Evolutionary conservation across 106 monocot genomes (phyloP).

Genomic region (Dendrobium huoshanense): DNA sequence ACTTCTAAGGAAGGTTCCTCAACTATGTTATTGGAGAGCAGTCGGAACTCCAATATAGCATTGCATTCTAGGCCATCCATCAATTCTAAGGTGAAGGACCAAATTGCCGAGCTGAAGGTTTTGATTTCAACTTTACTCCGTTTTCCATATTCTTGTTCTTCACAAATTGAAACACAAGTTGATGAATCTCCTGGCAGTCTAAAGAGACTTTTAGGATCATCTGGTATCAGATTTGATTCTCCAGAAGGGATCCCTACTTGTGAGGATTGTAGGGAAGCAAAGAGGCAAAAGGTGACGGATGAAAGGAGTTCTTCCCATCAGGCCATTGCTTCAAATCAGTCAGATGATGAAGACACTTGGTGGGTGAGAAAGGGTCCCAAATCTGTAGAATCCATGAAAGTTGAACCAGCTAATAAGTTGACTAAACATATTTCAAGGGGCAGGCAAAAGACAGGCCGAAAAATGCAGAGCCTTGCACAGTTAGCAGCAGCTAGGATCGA

Average conservation of each 20-base stretch:
- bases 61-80: slow-evolving; percentile 8
- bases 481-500: slow-evolving; percentile 82
- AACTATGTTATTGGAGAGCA: slow-evolving; percentile 19
- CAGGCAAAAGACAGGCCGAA: slow-evolving; percentile 54
- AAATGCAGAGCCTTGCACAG: slow-evolving; percentile 88
- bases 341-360: slow-evolving; percentile 87
- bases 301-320: slow-evolving; percentile 37
- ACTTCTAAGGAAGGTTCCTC: slow-evolving; percentile 23
- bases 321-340: slow-evolving; percentile 34
- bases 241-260: slow-evolving; percentile 42
- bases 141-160: slow-evolving; percentile 40
- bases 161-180: slow-evolving; percentile 25
- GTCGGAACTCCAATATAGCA: slow-evolving; percentile 4
- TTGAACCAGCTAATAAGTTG: slow-evolving; percentile 55
- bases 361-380: slow-evolving; percentile 79
- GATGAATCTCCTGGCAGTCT: slow-evolving; percentile 36
- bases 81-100: slow-evolving; percentile 33
- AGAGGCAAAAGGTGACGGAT: slow-evolving; percentile 63
- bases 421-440: slow-evolving; percentile 69
- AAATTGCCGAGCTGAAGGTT: slow-evolving; percentile 49
- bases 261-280: slow-evolving; percentile 66
- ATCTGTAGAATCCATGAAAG: slow-evolving; percentile 54
- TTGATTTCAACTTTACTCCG: slow-evolving; percentile 54
- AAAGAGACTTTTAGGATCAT: slow-evolving; percentile 38
- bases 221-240: slow-evolving; percentile 32